Evolutionary conservation across 108 stramenopile species (phyloP).

Genomic region (Poteriospumella lacustris): DNA sequence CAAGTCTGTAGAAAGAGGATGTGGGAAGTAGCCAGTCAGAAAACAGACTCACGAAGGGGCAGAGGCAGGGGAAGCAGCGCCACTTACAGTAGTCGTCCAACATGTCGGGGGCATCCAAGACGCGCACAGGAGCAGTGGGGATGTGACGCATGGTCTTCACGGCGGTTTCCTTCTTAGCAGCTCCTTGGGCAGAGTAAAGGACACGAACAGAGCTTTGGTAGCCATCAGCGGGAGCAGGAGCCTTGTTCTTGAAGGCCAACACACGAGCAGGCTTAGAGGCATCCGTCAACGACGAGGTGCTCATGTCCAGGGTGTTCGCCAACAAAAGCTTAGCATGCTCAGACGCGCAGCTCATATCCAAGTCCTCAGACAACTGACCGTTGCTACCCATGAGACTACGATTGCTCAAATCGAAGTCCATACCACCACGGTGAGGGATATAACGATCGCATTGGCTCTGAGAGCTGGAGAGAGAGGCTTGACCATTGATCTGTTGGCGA

Average conservation of each 20-base stretch:
- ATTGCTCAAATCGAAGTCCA: constrained; percentile 43
- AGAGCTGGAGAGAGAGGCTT: too few species aligned
- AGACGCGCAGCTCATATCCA: too few species aligned
- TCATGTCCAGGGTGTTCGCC: background rate
- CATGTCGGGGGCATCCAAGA: constrained; percentile 91
- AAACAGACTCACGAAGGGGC: too few species aligned
- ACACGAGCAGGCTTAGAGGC: constrained; percentile 55
- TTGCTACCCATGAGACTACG: too few species aligned
- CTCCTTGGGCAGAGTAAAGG: constrained; percentile 65
- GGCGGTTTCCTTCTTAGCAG: constrained; percentile 52
- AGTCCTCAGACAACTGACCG: too few species aligned
- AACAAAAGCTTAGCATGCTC: too few species aligned
- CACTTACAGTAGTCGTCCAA: constrained; percentile 96
- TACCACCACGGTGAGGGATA: constrained; percentile 52
- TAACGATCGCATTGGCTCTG: constrained; percentile 48
- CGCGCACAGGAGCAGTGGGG: constrained; percentile 85
- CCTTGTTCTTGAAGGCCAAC: constrained; percentile 87
- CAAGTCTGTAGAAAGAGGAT: too few species aligned
- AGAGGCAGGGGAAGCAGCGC: too few species aligned
- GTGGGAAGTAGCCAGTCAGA: too few species aligned
- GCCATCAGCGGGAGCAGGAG: constrained; percentile 86
- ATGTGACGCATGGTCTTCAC: constrained; percentile 77
- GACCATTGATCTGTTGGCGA: constrained; percentile 34
- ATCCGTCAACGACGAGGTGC: too few species aligned
- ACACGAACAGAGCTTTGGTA: constrained; percentile 83